phyloP scores from a whole-genome alignment of 768 basidiomycete genomes.

The Russula compacta region DNA sequence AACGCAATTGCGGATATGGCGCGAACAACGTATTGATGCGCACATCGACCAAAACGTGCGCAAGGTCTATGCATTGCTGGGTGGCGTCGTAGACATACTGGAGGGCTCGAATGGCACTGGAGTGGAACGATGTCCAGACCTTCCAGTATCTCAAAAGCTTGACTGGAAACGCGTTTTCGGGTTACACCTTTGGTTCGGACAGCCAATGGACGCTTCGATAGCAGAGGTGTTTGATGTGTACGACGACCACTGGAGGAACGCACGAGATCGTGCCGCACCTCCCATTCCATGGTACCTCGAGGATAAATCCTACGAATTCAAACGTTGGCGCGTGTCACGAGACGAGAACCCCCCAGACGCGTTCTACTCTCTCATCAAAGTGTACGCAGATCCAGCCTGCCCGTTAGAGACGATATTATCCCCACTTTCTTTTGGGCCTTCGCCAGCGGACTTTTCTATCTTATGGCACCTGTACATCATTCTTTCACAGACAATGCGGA shows the following conservation, averaged over 20 bases:
- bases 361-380: constrained; percentile 70
- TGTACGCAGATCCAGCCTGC: constrained; percentile 63
- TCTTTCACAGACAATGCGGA: constrained; percentile 70
- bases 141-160: constrained; percentile 59
- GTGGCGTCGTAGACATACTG: constrained; percentile 60
- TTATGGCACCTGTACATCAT: constrained; percentile 92
- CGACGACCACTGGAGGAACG: constrained; percentile 33
- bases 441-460: constrained; percentile 71
- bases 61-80: constrained; percentile 76
- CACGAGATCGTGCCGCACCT: constrained; percentile 35
- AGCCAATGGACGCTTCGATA: constrained; percentile 61
- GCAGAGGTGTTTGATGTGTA: constrained; percentile 61
- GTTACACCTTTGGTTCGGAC: constrained; percentile 81
- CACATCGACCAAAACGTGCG: constrained; percentile 60
- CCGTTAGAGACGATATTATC: constrained; percentile 61
- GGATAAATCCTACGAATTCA: constrained; percentile 18
- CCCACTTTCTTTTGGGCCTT: constrained; percentile 66
- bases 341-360: constrained; percentile 52
- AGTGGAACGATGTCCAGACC: constrained; percentile 42
- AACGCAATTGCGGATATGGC: constrained; percentile 78
- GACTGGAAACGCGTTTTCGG: constrained; percentile 96
- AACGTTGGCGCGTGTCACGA: constrained; percentile 36
- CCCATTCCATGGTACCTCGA: constrained; percentile 55
- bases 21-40: constrained; percentile 60
- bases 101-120: constrained; percentile 46